Evolutionary conservation across 805 yeast species (phyloP).

Genomic region (Scheffersomyces stipitis): DNA sequence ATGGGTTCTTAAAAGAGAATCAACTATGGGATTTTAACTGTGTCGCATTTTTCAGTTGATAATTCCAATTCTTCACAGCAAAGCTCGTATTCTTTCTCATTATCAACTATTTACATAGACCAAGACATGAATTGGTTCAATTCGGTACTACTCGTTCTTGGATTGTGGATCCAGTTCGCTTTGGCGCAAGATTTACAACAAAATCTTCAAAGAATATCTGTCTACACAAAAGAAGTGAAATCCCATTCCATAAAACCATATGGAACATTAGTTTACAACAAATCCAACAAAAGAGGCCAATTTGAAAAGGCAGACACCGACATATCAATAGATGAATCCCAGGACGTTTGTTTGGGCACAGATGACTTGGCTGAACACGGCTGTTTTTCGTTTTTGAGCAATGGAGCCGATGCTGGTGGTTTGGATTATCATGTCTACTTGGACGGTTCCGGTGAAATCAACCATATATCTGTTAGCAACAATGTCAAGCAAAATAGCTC

Average conservation of each 20-base stretch:
- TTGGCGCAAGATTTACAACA: no score
- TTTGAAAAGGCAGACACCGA: constrained; percentile 7
- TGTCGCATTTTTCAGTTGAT: no score
- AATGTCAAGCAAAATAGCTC: no score
- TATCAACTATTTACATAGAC: no score
- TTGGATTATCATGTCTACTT: constrained; percentile 1
- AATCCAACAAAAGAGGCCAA: constrained; percentile 3
- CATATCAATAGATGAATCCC: background rate
- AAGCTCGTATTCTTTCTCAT: no score
- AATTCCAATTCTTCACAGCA: no score
- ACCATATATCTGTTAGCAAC: constrained; percentile 1
- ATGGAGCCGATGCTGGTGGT: background rate
- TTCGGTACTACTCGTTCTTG: no score
- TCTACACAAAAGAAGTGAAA: background rate
- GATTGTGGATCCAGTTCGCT: no score
- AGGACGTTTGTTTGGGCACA: constrained; percentile 29
- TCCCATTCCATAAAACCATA: constrained; percentile 5
- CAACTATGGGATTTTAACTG: no score
- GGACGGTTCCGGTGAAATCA: background rate
- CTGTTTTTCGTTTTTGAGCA: constrained; percentile 28
- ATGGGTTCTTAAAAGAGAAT: no score
- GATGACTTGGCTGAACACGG: constrained; percentile 24
- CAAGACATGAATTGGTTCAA: no score
- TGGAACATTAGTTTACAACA: constrained; percentile 16
- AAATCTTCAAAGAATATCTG: no score